Base-by-base conservation (phyloP, 129 eudicot species). In the Flaveria trinervia region DNA sequence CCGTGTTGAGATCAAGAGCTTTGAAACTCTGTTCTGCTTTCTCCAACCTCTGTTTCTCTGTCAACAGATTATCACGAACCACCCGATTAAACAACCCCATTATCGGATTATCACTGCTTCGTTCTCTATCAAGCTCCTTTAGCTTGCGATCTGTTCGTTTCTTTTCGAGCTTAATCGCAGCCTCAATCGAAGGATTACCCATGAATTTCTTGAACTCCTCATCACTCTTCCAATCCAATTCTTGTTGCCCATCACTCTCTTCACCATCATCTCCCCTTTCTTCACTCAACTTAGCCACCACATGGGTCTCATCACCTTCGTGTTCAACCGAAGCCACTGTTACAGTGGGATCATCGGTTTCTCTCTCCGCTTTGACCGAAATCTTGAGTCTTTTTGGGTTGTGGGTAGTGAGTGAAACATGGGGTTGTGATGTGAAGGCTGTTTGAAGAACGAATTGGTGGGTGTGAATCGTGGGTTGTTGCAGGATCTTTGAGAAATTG, bases 1-100 rank as follows among this genome's bases (percentile, higher is more conserved):
- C 99, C 96, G 92, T 89, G 70, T 91, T 92, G n/a, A 95, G 94
- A 85, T 95, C 99, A 91, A 95, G 99, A 80, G 97, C 99, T 71
- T 89, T 91, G 70, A 95, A 95, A 85, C 88, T 73, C 82, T 86
- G 88, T 65, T 91, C 97, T 11, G 87, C 92, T 84, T 83, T 83
- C 88, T 91, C 99, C 84, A 95, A 70, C 71, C 94, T 89, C 82
- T 89, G 86, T 79, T 88, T 95, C 76, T 89, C 92, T 74, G 82
- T 78, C 2, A 76, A 77, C 89, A 91, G 73, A 84, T 65, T 85
- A 67, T 85, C 90, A 11, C 97, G 88, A 77, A 81, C 85, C 64
- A 88, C 3, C 15, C 52, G 85, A 75, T 82, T 85, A n/a, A 91
- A 80, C 82, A 89, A 68, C 36, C 85, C 87, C 44, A 49, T 71